Percentiles rank a stretch among this genome's conserved stretches.
These are phyloP conservation scores for Mycena leptocephala DNA, from an alignment of 768 basidiomycete species.

Conservation along the genomic window DNA sequence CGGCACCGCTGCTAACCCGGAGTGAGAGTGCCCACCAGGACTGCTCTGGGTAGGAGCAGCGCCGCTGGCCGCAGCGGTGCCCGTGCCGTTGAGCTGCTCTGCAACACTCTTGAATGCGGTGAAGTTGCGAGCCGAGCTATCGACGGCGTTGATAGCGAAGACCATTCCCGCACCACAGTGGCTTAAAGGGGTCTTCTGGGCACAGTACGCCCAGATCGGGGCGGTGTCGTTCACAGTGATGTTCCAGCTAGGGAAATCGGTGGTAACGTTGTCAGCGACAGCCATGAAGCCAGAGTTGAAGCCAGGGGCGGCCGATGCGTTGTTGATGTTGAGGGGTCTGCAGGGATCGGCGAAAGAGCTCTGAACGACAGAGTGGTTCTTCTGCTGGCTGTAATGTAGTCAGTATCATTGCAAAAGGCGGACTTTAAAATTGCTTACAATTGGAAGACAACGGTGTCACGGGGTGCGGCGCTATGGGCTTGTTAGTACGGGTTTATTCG, in stretches of 20 bases:
- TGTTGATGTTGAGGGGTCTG: slow-evolving; percentile 54
- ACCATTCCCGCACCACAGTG: slow-evolving; percentile 73
- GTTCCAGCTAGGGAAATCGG: slow-evolving; percentile 68
- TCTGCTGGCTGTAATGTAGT: no score
- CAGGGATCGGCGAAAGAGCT: slow-evolving; percentile 68
- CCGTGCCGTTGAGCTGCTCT: slow-evolving; percentile 67
- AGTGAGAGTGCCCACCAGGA: slow-evolving; percentile 52
- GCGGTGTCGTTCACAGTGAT: slow-evolving; percentile 72
- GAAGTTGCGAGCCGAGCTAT: slow-evolving; percentile 66
- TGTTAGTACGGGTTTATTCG: no score
- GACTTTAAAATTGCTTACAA: no score
- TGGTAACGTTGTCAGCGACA: slow-evolving; percentile 59
- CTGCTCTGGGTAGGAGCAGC: slow-evolving; percentile 37
- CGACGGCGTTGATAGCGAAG: slow-evolving; percentile 74
- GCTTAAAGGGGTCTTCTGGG: slow-evolving; percentile 45
- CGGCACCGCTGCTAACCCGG: slow-evolving; percentile 49
- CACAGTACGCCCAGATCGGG: slow-evolving; percentile 70
- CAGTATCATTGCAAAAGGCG: no score
- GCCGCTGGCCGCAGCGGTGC: slow-evolving; percentile 47
- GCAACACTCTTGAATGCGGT: slow-evolving; percentile 72
- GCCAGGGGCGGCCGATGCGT: slow-evolving; percentile 67
- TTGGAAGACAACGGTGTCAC: slow-evolving; percentile 73
- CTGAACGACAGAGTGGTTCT: slow-evolving; percentile 81
- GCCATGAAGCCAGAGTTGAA: slow-evolving; percentile 59
- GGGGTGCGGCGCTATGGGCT: slow-evolving; percentile 63